Evolutionary conservation across 208 protist genomes (phyloP).

Genomic region (Leishmania guyanensis): DNA sequence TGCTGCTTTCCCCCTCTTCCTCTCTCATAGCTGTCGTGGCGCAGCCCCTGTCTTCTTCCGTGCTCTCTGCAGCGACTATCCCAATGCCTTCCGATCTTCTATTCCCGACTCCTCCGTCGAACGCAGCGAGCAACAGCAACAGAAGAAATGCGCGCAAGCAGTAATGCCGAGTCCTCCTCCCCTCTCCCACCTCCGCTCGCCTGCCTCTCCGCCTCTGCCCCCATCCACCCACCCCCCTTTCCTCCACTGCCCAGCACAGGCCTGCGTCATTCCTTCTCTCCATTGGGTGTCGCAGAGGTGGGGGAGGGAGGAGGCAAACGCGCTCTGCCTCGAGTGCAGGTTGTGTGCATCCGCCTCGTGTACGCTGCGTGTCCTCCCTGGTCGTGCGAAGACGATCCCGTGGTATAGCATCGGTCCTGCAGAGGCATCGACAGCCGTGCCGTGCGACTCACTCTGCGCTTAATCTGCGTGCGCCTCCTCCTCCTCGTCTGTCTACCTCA

Average conservation of each 20-base stretch:
- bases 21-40: neutral
- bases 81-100: no score
- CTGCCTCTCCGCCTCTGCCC: neutral
- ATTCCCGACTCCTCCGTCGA: neutral
- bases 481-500: neutral
- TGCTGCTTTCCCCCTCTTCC: neutral
- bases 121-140: neutral
- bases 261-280: neutral
- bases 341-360: neutral
- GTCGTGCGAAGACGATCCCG: neutral
- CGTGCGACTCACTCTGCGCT: neutral
- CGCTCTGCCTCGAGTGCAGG: neutral
- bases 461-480: neutral
- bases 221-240: neutral
- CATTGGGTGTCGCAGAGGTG: neutral
- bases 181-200: neutral
- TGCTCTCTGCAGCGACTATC: no score
- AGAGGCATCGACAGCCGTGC: neutral
- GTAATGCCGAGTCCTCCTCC: neutral
- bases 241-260: neutral
- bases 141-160: neutral
- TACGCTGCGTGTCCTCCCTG: neutral
- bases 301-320: neutral
- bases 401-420: neutral
- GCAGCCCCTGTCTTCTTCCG: no score